Base-by-base conservation (phyloP, 2,329 filamentous ascomycete species). In the Remersonia thermophila region DNA sequence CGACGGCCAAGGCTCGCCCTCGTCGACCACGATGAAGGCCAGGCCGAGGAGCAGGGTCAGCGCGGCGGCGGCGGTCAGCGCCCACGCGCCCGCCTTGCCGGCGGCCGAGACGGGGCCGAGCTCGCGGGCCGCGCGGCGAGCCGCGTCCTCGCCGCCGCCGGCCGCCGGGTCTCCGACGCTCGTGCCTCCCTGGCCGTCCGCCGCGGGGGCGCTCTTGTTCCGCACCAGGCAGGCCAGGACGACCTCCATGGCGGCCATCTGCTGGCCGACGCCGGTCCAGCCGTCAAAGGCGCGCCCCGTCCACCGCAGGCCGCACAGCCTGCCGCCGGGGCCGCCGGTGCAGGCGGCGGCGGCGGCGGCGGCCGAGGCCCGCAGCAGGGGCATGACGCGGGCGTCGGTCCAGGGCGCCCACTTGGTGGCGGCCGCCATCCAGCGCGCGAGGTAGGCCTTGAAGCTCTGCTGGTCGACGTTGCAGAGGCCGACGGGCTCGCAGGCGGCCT, bases 241-340 rank as follows among this genome's bases (percentile, higher is more conserved):
- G 8, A 80, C 64, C 49, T 81, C 74, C 53, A 83, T 60, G 2
- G 72, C 76, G 1, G 72, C 67, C 78, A 83, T 83, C 55, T 82
- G 77, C 53, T 82, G 76, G 4, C 79, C 79, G 2, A 82, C 69
- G 6, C 77, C 78, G 6, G 63, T 67, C 2, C 62, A 63, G 16
- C 72, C 71, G 51, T 81, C 75, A 55, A 68, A 80, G 7, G 55
- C 54, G 1, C 56, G 60, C 38, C 64, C 58, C 31, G 65, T 67
- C 74, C 76, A 80, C 40, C 67, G 67, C 36, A 74, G 55, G 7
- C 75, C 72, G 46, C 74, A 80, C 62, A 74, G 66, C 17, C 65
- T 66, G 3, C 66, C 63, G 42, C 73, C 74, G 17, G 51, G 45
- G 12, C 73, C 74, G 17, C 73, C 76, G 0, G 56, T 64, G 43